A percentile compares a stretch with the other conserved stretches of the same genome.
phyloP scores from a whole-genome alignment of 2,329 filamentous ascomycete genomes.

The Cyphellophora europaea region DNA sequence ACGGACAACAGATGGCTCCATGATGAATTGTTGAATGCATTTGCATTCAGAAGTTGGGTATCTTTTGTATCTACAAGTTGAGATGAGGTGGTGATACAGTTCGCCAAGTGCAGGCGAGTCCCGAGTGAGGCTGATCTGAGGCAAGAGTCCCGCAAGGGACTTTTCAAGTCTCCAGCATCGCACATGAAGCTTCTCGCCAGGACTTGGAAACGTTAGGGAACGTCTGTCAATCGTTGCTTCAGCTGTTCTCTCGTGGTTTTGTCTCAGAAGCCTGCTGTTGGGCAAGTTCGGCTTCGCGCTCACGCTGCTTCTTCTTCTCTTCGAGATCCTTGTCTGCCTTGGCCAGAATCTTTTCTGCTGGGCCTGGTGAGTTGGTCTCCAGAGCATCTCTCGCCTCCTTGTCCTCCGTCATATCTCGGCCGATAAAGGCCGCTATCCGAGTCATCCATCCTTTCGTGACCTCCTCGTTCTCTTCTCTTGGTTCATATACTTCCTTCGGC shows the following conservation, averaged over 20 bases:
- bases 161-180: too few species aligned
- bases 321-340: conserved; percentile 24
- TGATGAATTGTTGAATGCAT: too few species aligned
- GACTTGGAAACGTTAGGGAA: too few species aligned
- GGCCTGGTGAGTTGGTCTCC: conserved; percentile 16
- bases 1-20: too few species aligned
- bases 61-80: conserved; percentile 1
- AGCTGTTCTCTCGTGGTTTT: too few species aligned
- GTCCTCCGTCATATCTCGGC: conserved; percentile 21
- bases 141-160: too few species aligned
- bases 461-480: conserved; percentile 22
- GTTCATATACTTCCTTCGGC: conserved; percentile 31
- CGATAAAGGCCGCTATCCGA: conserved; percentile 24
- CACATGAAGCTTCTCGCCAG: too few species aligned
- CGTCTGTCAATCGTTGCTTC: too few species aligned
- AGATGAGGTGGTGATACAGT: background rate
- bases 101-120: too few species aligned
- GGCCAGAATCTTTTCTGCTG: conserved; percentile 17
- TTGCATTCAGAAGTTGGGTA: conserved; percentile 1
- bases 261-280: too few species aligned
- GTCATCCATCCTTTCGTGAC: conserved; percentile 24
- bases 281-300: conserved; percentile 10
- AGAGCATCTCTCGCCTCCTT: conserved; percentile 24
- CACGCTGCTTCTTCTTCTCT: conserved; percentile 18
- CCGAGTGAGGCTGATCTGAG: too few species aligned